phyloP scores from a whole-genome alignment of 75 land plant genomes.

The Selaginella moellendorffii region DNA sequence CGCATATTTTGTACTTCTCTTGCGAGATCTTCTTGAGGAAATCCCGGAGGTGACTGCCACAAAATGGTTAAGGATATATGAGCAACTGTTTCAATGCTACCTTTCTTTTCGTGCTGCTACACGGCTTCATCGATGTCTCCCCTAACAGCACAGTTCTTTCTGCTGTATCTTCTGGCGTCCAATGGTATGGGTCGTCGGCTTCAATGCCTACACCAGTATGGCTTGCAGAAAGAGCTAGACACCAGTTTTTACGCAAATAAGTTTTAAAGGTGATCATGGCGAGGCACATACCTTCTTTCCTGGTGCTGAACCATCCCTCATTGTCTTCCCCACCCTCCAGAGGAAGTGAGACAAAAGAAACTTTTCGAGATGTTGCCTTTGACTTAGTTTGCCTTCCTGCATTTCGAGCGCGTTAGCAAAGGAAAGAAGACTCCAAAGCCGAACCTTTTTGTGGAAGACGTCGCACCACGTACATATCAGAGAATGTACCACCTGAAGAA shows the following conservation, averaged over 20 bases:
- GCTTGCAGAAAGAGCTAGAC: not conserved
- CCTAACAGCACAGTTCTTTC: not conserved
- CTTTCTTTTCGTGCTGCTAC: not conserved
- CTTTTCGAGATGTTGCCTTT: not conserved
- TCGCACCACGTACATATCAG: constrained; percentile 31
- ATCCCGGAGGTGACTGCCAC: too few relatives aligned
- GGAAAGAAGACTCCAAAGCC: not conserved
- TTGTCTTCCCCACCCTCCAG: not conserved
- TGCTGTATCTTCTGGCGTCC: not conserved
- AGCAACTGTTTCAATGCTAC: not conserved
- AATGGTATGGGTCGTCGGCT: not conserved
- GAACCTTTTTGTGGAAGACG: constrained; percentile 20
- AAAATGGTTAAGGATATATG: not conserved
- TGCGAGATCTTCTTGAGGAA: too few relatives aligned
- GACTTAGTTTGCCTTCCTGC: too few relatives aligned
- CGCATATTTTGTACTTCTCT: too few relatives aligned
- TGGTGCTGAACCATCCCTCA: not conserved
- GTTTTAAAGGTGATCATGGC: too few relatives aligned
- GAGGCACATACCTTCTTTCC: not conserved
- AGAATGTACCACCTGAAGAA: constrained; percentile 24
- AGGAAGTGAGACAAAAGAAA: not conserved
- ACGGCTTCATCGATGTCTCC: not conserved
- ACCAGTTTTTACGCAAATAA: too few relatives aligned
- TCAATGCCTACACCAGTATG: not conserved
- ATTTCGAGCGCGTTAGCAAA: not conserved